A percentile compares a stretch with the other conserved stretches of the same genome.
Evolutionary conservation across 805 yeast genomes (phyloP).

Genomic region (Candida ovalis): DNA sequence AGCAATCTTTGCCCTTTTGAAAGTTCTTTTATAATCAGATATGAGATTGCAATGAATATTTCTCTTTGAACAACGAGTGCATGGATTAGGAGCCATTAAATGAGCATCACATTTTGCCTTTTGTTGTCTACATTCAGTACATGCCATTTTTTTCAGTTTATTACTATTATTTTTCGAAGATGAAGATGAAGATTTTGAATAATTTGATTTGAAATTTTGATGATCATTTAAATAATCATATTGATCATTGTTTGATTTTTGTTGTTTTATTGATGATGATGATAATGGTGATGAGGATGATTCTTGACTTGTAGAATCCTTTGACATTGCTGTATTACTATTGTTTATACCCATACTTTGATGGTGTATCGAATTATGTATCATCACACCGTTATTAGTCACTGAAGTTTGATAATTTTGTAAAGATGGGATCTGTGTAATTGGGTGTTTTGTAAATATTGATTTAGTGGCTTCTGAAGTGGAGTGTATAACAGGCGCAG

Average conservation of each 20-base stretch:
- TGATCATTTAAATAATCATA: not conserved
- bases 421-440: too few relatives aligned
- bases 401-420: too few relatives aligned
- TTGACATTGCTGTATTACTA: too few relatives aligned
- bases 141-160: conserved; percentile 64
- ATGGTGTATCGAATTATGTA: too few relatives aligned
- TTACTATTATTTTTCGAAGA: conserved; percentile 4
- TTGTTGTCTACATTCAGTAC: conserved; percentile 95
- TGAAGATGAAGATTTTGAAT: conserved; percentile 1
- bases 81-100: conserved; percentile 70
- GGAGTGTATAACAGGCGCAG: too few relatives aligned
- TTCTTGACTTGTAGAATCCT: too few relatives aligned
- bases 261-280: too few relatives aligned
- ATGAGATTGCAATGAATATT: conserved; percentile 68
- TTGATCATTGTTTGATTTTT: not conserved
- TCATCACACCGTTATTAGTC: too few relatives aligned
- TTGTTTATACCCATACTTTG: too few relatives aligned
- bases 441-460: too few relatives aligned
- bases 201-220: not conserved
- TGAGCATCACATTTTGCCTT: conserved; percentile 88
- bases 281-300: too few relatives aligned
- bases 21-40: conserved; percentile 82
- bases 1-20: conserved; percentile 81
- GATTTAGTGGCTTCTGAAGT: too few relatives aligned
- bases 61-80: conserved; percentile 76